phyloP scores from a whole-genome alignment of 1,284 basidiomycete genomes.

The Rugosomyces carneus region DNA sequence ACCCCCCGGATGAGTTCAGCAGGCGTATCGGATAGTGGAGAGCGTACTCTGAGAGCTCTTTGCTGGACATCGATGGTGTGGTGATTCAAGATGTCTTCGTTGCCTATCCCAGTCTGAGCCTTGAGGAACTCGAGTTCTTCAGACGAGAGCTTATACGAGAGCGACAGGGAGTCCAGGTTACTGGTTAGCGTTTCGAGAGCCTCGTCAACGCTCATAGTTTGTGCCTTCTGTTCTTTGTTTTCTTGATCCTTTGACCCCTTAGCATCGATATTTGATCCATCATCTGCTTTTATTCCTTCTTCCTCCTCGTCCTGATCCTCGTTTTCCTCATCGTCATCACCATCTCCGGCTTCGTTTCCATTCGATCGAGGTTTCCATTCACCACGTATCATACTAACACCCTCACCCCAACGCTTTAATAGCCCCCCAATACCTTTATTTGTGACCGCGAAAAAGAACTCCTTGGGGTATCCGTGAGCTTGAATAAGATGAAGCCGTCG shows the following conservation, averaged over 20 bases:
- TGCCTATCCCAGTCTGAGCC: conserved; percentile 33
- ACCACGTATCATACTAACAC: conserved; percentile 66
- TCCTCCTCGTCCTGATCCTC: conserved; percentile 3
- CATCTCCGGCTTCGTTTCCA: conserved; percentile 15
- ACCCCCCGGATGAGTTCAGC: background rate
- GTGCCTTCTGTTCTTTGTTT: background rate
- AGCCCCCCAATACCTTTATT: conserved; percentile 82
- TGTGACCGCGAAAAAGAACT: conserved; percentile 85
- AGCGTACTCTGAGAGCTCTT: conserved; percentile 33
- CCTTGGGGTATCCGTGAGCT: conserved; percentile 76
- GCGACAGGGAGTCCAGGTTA: conserved; percentile 52
- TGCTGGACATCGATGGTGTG: conserved; percentile 38
- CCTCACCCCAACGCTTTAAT: conserved; percentile 71
- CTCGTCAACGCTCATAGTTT: conserved; percentile 16
- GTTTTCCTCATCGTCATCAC: conserved; percentile 7
- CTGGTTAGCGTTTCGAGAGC: conserved; percentile 38
- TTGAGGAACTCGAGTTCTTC: conserved; percentile 34
- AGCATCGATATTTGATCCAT: background rate
- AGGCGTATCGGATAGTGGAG: background rate
- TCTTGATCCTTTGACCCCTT: background rate
- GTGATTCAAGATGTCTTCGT: conserved; percentile 33
- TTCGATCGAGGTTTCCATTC: conserved; percentile 56
- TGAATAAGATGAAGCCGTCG: conserved; percentile 79
- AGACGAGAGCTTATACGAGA: conserved; percentile 23
- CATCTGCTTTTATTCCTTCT: background rate